These are phyloP conservation scores for Kluyveromyces siamensis DNA, from an alignment of 805 yeast genomes.

Conservation along the genomic window DNA sequence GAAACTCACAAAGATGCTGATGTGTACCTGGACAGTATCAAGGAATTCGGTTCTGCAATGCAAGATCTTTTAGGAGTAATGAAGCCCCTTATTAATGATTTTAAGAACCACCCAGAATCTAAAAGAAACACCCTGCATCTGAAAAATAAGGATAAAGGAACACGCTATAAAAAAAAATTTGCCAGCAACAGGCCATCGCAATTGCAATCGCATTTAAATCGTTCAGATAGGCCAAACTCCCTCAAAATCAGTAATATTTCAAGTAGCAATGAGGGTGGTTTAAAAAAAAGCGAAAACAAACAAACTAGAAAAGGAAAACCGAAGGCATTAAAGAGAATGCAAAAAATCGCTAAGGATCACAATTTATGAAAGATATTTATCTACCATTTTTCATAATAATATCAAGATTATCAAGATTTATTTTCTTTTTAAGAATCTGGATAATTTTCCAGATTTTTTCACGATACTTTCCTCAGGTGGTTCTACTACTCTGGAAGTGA, in stretches of 20 bases:
- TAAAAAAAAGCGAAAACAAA: neutral
- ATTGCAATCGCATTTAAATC: neutral
- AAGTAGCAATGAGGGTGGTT: neutral
- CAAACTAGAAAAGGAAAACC: conserved; percentile 8
- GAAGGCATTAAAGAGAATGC: conserved; percentile 21
- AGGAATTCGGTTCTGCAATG: neutral
- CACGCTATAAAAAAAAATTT: neutral
- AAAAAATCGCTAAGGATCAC: conserved; percentile 20
- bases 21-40: neutral
- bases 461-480: conserved; percentile 26
- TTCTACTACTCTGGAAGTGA: conserved; percentile 13
- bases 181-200: neutral
- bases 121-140: neutral
- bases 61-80: neutral
- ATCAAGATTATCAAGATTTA: conserved; percentile 8
- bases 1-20: neutral
- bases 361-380: conserved; percentile 6
- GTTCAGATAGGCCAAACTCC: neutral
- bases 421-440: conserved; percentile 34
- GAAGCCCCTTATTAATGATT: neutral
- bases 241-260: no score
- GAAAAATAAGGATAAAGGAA: neutral
- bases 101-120: neutral
- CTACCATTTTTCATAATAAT: no score
- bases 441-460: conserved; percentile 39